A percentile compares a stretch with the other conserved stretches of the same genome.
Conservation (phyloP, 1,139 yeast species). For the Hansenula sp. region DNA sequence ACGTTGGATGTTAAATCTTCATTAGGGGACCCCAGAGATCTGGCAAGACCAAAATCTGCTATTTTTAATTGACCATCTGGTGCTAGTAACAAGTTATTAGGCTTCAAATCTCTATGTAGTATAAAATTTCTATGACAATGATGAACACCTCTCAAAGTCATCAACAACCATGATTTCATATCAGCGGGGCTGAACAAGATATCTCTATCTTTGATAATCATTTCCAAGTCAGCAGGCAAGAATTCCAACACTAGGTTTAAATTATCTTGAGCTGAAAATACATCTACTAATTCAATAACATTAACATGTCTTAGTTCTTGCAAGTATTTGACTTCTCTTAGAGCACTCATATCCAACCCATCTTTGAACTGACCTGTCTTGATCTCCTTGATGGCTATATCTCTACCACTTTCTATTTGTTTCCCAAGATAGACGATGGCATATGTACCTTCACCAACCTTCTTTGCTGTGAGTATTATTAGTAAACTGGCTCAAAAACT, state of each 20-base stretch:
- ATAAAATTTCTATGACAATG: conserved; percentile 92
- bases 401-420: conserved; percentile 49
- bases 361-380: conserved; percentile 93
- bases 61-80: conserved; percentile 85
- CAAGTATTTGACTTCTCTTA: conserved; percentile 88
- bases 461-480: conserved; percentile 31
- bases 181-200: conserved; percentile 82
- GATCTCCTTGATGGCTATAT: conserved; percentile 91
- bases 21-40: conserved; percentile 74
- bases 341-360: conserved; percentile 96
- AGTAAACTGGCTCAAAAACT: background rate
- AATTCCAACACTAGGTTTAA: conserved; percentile 86
- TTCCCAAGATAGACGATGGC: conserved; percentile 92
- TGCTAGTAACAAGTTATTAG: conserved; percentile 75
- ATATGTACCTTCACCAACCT: conserved; percentile 98
- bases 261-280: conserved; percentile 66
- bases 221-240: conserved; percentile 87
- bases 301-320: conserved; percentile 83
- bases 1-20: conserved; percentile 83
- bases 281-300: conserved; percentile 84
- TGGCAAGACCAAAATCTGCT: conserved; percentile 96
- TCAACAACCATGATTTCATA: conserved; percentile 87
- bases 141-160: conserved; percentile 91
- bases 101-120: conserved; percentile 84
- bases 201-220: conserved; percentile 74